Base-by-base conservation (phyloP, 228 moss, liverwort and hornwort species). In the Sphagnum fallax region DNA sequence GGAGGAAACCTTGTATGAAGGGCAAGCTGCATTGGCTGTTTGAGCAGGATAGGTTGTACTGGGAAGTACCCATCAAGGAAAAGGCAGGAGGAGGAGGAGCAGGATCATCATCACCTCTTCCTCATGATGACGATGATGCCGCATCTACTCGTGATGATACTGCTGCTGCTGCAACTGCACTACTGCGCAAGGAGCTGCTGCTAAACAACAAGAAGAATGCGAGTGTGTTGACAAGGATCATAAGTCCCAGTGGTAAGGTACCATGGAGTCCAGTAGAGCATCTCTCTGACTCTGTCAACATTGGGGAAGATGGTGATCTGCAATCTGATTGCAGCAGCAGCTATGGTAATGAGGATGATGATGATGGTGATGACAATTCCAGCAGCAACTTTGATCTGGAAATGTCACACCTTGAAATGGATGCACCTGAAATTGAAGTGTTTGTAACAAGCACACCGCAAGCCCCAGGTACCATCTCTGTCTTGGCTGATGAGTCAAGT, bases 251-350 rank as follows among this genome's bases (percentile, higher is more conserved):
- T 12, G 82, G 68, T 13, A 67, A 60, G 60, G 67, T 77, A 32
- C 67, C 78, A 57, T 86, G 86, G 82, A 69, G 80, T 63, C 82
- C 86, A 0, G 61, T 78, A 16, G 86, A 86, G 62, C 79, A 86
- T 64, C 80, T 86, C 75, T 86, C 86, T 62, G 86, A 86, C 71
- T 77, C 86, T 70, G 86, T 86, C 69, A 86, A 86, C 60, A 76
- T 86, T 63, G 86, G 86, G 51, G 82, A 86, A 61, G 80, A 80
- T 67, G 86, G 82, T 9, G 61, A 80, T 49, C 80, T 48, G 11
- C 71, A 64, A 51, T 75, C 75, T 60, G 73, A 73, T 63, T 80
- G 79, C 18, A 63, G 62, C 53, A 72, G 63, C 53, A 32, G 32
- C 32, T 32, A 32, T 3, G 32, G 32, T 32, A 32, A 32, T 32